Evolutionary conservation across 805 yeast genomes (phyloP), one percentile per base, ranked within the genome.

Genomic region (Ogataea kodamae): DNA sequence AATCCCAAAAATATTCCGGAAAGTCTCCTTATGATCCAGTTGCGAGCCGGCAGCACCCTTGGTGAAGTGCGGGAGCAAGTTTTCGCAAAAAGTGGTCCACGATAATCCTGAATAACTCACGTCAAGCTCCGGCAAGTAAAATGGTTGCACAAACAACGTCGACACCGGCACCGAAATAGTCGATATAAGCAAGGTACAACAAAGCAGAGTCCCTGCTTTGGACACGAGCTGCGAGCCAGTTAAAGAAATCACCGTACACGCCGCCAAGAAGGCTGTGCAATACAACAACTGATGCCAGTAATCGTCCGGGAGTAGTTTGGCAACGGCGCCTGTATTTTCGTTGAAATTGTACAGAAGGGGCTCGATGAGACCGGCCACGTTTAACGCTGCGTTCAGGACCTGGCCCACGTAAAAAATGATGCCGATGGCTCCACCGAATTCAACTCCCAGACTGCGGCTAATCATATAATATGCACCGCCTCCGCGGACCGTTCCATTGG

Each of bases 401-500:
- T 92, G 99, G 1, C 99, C 99, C 33, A 92, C 68, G 53, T 82
- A 94, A 57, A 92, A 92, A 15, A 92, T 90, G 18, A 92, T 69
- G 1, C 99, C 99, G 44, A 92, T 90, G 4, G 96, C 83, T 3
- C 98, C 98, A 17, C 99, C 99, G 61, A 92, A 92, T 56, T 92
- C 99, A 3, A 97, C 96, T 0, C 99, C 99, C 41, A 92, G 64
- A 20, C 95, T 81, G 46, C 99, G 70, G 20, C 95, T 83, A 40
- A 92, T 87, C 97, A 92, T 92, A 52, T 88, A 92, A 56, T 92
- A 92, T 0, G 97, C 97, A 29, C 99, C 99, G 10, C 99, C 99
- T 9, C 97, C 97, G 47, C 88, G 75, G 3, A 92, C 97, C 0
- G 95, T 87, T 14, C 99, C 99, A 54, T 92, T 92, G 2, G 99